Conservation (phyloP, 2,329 filamentous ascomycete species). For the Neonectria ditissima region DNA sequence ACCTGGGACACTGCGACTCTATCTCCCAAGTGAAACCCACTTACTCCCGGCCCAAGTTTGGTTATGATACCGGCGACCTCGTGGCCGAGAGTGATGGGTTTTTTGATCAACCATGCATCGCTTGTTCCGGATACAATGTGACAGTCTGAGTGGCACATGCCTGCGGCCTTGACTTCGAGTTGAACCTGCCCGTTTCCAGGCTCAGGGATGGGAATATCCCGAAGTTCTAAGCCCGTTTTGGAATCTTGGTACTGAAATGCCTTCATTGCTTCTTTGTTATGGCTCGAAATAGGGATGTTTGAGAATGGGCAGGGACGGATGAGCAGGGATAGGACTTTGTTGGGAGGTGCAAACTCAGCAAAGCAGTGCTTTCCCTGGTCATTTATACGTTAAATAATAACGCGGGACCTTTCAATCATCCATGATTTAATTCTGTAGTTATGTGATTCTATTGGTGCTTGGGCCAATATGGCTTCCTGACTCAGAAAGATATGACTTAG, state of each 20-base stretch:
- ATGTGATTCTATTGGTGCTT: too few species aligned
- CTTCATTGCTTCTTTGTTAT: slow-evolving; percentile 2
- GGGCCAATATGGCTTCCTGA: too few species aligned
- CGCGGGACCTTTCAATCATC: too few species aligned
- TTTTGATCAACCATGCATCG: neutral
- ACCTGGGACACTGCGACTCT: slow-evolving; percentile 13
- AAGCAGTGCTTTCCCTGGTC: too few species aligned
- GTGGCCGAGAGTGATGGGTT: slow-evolving; percentile 21
- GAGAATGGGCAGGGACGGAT: too few species aligned
- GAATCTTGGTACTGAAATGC: slow-evolving; percentile 8
- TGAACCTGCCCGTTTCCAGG: neutral
- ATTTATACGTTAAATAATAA: too few species aligned
- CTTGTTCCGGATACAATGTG: slow-evolving; percentile 14
- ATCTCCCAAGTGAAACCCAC: neutral
- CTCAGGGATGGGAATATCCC: slow-evolving; percentile 1
- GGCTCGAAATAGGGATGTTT: too few species aligned
- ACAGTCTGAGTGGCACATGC: slow-evolving; percentile 22
- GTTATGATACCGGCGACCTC: slow-evolving; percentile 22
- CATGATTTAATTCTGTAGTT: too few species aligned
- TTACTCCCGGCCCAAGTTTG: slow-evolving; percentile 2
- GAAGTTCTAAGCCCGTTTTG: neutral
- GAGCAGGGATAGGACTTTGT: too few species aligned
- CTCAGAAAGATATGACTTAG: too few species aligned
- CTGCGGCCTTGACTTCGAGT: slow-evolving; percentile 19
- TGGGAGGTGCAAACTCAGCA: too few species aligned